A percentile compares a stretch with the other conserved stretches of the same genome.
Conservation (phyloP, 257 asterid species). For the Solanum ossicruentum region DNA sequence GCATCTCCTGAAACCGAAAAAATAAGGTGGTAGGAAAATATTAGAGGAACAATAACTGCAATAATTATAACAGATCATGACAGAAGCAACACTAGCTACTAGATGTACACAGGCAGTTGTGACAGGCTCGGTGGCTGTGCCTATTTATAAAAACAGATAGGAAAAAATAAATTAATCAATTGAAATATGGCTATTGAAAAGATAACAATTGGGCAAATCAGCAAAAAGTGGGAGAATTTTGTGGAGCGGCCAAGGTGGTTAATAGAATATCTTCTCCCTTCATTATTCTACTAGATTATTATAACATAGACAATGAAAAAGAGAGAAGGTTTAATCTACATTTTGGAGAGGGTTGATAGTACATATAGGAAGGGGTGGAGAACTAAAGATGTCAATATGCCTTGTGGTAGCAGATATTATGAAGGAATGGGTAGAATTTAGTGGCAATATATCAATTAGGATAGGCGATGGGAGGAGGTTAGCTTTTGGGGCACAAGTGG, state of each 20-base stretch:
- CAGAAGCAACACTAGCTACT: background rate
- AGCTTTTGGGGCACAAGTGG: background rate
- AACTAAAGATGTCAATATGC: background rate
- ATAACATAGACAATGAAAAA: background rate
- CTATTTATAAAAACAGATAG: background rate
- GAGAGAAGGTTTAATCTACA: background rate
- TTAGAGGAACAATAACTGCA: background rate
- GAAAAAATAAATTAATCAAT: background rate
- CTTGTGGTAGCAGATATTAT: background rate
- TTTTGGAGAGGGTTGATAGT: background rate
- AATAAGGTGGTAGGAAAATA: background rate
- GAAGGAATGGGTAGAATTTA: background rate
- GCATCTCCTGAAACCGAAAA: slow-evolving; percentile 49
- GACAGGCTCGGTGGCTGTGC: background rate
- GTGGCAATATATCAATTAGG: background rate
- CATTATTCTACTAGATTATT: background rate
- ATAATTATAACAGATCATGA: background rate
- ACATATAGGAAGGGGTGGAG: background rate
- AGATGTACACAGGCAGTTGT: background rate
- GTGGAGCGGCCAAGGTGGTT: background rate
- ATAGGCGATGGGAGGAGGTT: background rate
- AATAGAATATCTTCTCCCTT: background rate
- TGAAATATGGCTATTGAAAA: background rate
- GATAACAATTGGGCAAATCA: background rate
- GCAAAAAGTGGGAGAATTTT: background rate